phyloP scores from a whole-genome alignment of 805 yeast genomes.

The Phaffomyces antillensis region DNA sequence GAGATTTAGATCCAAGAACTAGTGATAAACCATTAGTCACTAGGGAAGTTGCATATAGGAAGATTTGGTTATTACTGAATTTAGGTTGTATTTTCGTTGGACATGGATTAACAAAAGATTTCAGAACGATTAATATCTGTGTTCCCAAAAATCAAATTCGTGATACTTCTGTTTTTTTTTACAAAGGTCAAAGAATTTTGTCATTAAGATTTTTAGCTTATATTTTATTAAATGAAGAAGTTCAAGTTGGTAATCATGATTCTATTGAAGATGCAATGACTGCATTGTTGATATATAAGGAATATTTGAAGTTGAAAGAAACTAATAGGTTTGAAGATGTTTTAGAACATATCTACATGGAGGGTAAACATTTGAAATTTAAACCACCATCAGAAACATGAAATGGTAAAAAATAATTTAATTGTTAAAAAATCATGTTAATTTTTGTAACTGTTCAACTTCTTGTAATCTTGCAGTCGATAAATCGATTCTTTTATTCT shows the following conservation, averaged over 20 bases:
- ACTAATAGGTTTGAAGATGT: conserved; percentile 54
- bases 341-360: conserved; percentile 61
- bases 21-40: conserved; percentile 70
- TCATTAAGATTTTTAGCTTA: conserved; percentile 85
- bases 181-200: conserved; percentile 68
- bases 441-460: conserved; percentile 18
- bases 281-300: conserved; percentile 71
- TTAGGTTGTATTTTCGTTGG: conserved; percentile 91
- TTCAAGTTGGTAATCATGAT: conserved; percentile 92
- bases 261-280: conserved; percentile 94
- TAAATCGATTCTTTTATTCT: conserved; percentile 21
- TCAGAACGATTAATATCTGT: conserved; percentile 84
- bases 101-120: conserved; percentile 87
- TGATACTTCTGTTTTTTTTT: conserved; percentile 80
- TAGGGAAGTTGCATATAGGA: conserved; percentile 75
- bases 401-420: neutral
- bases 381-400: conserved; percentile 20
- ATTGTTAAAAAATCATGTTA: conserved; percentile 1
- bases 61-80: conserved; percentile 84
- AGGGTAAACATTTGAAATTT: conserved; percentile 38
- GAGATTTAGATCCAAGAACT: conserved; percentile 69
- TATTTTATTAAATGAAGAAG: conserved; percentile 62
- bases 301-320: conserved; percentile 55
- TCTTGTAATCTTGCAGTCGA: conserved; percentile 18
- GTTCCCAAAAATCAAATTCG: conserved; percentile 82